Base-by-base conservation (phyloP, 2,329 filamentous ascomycete genomes). In the Neofusicoccum ribis region DNA sequence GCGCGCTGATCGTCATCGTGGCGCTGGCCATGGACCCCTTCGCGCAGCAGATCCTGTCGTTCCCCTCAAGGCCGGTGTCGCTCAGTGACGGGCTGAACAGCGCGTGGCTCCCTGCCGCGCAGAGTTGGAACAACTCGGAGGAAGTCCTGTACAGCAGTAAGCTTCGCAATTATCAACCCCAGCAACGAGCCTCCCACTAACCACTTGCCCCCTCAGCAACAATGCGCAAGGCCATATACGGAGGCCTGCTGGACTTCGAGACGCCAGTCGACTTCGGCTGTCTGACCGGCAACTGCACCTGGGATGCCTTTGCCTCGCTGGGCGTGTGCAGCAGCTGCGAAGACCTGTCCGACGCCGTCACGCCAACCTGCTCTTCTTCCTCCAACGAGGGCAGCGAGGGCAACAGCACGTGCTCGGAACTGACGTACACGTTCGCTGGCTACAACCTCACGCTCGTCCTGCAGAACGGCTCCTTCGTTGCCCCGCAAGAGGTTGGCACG, bases 1-100 rank as follows among this genome's bases (percentile, higher is more conserved):
- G 62, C 14, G 61, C 67, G 11, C 23, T 68, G 20, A 20, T 65
- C 17, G 63, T 66, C 20, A 47, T 68, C 23, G 17, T 68, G 5
- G 61, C 67, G 14, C 62, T 68, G 14, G 50, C 41, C 43, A 47
- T 64, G 23, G 67, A 68, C 43, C 65, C 67, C 14, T 68, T 68
- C 41, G 65, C 65, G 15, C 67, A 68, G 62, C 62, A 68, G 41
- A 58, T 68, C 34, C 12, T 68, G 5, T 65, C 56, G 36, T 66
- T 65, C 34, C 49, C 54, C 11, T n/a, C 51, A 23, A 56, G 65
- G 3, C 20, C 46, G 27, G 62, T 65, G 9, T 41, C 67, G n/a
- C 23, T 60, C 11, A 20, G 2, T 14, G 23, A 23, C 12, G n/a
- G 12, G n/a, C 14, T 27, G 14, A 36, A 64, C 15, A n/a, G 12